Evolutionary conservation across 352 stramenopile species (phyloP).

Genomic region (Globisporangium cylindrosporum): DNA sequence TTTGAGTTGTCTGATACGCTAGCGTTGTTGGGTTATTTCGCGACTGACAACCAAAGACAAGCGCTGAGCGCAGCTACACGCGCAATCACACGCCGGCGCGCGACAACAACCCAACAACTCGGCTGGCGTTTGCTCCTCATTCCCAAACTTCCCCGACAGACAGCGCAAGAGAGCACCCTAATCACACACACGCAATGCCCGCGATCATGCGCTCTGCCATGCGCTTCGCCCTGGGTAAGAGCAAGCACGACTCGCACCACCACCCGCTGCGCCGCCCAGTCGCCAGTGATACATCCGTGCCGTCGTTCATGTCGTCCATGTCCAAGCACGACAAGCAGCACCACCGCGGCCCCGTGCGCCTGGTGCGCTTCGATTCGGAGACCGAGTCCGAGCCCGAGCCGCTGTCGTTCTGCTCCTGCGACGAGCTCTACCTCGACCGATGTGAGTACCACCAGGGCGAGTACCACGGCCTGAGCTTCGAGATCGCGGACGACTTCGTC

Average conservation of each 20-base stretch:
- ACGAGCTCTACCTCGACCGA: slow-evolving; percentile 41
- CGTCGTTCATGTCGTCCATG: background rate
- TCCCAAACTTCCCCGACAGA: background rate
- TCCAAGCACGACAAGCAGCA: slow-evolving; percentile 5
- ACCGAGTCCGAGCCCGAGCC: slow-evolving; percentile 51
- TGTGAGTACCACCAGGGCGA: slow-evolving; percentile 49
- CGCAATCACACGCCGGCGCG: background rate
- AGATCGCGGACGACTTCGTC: slow-evolving; percentile 45
- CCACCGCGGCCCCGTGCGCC: background rate
- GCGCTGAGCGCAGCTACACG: too few relatives aligned
- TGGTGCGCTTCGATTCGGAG: slow-evolving; percentile 31
- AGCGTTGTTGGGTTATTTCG: background rate
- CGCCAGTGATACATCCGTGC: slow-evolving; percentile 1
- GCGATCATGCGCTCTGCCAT: slow-evolving; percentile 14
- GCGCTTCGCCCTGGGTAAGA: slow-evolving; percentile 19
- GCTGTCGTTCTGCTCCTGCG: slow-evolving; percentile 45
- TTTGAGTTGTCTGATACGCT: background rate
- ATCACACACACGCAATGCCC: slow-evolving; percentile 6
- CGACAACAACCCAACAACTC: background rate
- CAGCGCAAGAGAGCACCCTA: background rate
- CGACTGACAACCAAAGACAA: background rate
- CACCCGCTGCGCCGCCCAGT: slow-evolving; percentile 5
- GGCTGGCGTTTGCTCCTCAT: background rate
- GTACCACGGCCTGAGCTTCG: slow-evolving; percentile 50
- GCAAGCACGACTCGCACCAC: slow-evolving; percentile 9